phyloP scores from a whole-genome alignment of 306 rosid genomes.

The Vachellia collinsii region DNA sequence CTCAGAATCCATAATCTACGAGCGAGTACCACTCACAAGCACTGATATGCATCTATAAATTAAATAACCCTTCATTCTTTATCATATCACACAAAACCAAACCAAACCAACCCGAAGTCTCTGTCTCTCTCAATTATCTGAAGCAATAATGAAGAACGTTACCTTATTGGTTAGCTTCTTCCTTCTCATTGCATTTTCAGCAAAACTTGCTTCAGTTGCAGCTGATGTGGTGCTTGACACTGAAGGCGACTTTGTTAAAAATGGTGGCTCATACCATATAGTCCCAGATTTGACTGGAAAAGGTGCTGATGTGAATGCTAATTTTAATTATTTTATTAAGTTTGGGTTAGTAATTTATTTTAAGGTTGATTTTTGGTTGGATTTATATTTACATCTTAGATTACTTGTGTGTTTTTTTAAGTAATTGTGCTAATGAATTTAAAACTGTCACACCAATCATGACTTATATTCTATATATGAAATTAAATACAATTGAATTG shows the following conservation, averaged over 20 bases:
- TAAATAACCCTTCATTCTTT: not conserved
- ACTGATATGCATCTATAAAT: not conserved
- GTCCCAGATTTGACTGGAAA: not conserved
- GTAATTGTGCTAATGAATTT: too few species aligned
- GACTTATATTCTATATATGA: too few species aligned
- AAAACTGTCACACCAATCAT: too few species aligned
- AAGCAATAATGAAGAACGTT: not conserved
- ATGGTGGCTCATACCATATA: not conserved
- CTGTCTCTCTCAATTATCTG: not conserved
- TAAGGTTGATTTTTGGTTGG: not conserved
- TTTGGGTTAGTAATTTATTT: not conserved
- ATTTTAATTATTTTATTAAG: not conserved
- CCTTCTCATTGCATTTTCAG: not conserved
- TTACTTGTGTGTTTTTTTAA: too few species aligned
- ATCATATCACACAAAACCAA: not conserved
- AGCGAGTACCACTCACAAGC: not conserved
- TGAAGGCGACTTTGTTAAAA: not conserved
- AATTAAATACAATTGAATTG: too few species aligned
- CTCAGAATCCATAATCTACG: not conserved
- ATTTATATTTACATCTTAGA: not conserved
- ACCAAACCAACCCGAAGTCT: not conserved
- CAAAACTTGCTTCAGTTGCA: not conserved
- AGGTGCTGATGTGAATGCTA: not conserved
- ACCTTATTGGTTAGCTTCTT: not conserved
- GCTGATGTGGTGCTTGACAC: not conserved